Percentiles rank a stretch among this genome's conserved stretches.
phyloP scores from a whole-genome alignment of 306 rosid genomes.

The Citrullus mucosospermus region DNA sequence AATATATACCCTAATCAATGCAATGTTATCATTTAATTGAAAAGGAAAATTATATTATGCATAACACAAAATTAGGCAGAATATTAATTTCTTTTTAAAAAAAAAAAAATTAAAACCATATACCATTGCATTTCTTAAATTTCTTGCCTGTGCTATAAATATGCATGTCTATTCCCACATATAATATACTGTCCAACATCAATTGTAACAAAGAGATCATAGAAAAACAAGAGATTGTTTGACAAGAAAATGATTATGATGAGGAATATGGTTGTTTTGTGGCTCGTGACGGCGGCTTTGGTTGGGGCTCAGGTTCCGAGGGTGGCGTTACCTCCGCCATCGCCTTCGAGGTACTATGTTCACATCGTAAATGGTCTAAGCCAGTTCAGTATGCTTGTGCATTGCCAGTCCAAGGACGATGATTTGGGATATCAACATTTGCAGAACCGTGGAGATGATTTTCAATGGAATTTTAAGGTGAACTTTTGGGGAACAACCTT shows the following conservation, averaged over 20 bases:
- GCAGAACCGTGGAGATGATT: background rate
- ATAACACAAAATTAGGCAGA: too few species aligned
- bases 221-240: background rate
- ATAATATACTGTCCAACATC: background rate
- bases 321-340: too few species aligned
- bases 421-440: background rate
- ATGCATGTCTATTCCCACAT: too few species aligned
- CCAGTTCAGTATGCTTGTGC: background rate
- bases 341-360: background rate
- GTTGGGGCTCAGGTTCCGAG: background rate
- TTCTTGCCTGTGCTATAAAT: background rate
- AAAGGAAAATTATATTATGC: too few species aligned
- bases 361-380: background rate
- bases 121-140: background rate
- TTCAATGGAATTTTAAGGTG: background rate
- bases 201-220: background rate
- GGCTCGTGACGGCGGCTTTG: background rate
- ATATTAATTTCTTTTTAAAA: too few species aligned
- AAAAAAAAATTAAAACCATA: too few species aligned
- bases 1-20: too few species aligned
- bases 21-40: too few species aligned
- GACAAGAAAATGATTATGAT: background rate
- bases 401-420: slow-evolving; percentile 9
- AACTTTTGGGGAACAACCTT: background rate
- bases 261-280: background rate